Evolutionary conservation across 1,284 basidiomycete species (phyloP), one percentile per base, ranked within the genome.

Genomic region (Peniophora sp.): DNA sequence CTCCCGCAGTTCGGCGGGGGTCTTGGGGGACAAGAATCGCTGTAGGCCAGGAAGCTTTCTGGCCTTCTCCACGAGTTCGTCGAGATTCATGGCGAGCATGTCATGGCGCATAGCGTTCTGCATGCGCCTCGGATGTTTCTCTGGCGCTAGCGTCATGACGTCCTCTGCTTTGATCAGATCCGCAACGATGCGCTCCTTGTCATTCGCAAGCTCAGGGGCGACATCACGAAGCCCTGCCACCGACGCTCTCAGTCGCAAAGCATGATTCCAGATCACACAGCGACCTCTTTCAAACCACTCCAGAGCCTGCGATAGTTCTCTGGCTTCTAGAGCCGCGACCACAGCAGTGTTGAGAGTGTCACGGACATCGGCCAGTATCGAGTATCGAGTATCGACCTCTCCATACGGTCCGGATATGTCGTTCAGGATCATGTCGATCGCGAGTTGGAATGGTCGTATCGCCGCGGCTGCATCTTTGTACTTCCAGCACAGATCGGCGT

Each of bases 251-350:
- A 61, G 53, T 23, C 54, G 51, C n/a, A 59, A 45, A 12, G 52
- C 22, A 36, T 61, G 58, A 11, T 51, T 48, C 60, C 60, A 62
- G 35, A 61, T 51, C 20, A 62, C 53, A 3, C 52, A 57, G 5
- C 60, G 51, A n/a, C 59, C 60, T 36, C 59, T 46, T 45, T 62
- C 61, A 1, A 59, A 48, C 56, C 59, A 61, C 42, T 61, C 59
- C 3, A 62, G n/a, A 3, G 60, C 60, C 3, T 23, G 27, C 14
- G 52, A 39, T 15, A 18, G 39, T 1, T 49, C 12, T 10, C 39
- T 15, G 2, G 17, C 14, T 2, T 12, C 17, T 17, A 55, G 51
- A 1, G 56, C 56, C 15, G 47, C 39, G 12, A 46, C 52, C 3
- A 47, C 54, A 14, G 54, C 54, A 15, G 51, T 46, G 12, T 39